Evolutionary conservation across 2,329 filamentous ascomycete species (phyloP), one percentile per base, ranked within the genome.

Genomic region (Teratosphaeria nubilosa): DNA sequence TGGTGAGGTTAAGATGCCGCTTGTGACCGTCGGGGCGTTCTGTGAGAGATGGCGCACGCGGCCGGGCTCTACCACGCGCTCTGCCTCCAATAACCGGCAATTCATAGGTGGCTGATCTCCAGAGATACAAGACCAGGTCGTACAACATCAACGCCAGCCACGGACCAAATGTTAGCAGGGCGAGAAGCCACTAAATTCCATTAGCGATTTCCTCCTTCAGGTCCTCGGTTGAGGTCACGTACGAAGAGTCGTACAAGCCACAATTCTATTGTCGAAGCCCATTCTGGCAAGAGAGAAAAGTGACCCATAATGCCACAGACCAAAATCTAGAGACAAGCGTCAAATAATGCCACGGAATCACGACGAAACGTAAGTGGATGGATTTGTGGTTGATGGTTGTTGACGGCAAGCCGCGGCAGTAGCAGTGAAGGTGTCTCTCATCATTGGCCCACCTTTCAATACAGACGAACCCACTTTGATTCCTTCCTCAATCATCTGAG

Each of bases 231-330:
- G 31, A 14, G 25, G 55, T 31, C 34, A 70, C 82, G 67, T 76
- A 87, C 85, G 69, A 86, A 87, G 51, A 83, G 68, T 10, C 82
- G 78, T 52, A 80, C 80, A 58, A 83, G 74, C 83, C 83, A 87
- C 55, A 77, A 80, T 69, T 88, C 85, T 56, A 86, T 69, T 45
- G 76, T 75, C 50, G 75, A 78, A 56, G 86, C 75, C 58, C 79
- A 75, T 20, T 78, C 74, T 1, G 85, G 85, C 34, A 88, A 78
- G 59, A 88, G 80, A 1, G 85, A 87, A 63, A 84, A 83, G 76
- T 82, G 80, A 51, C 80, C 80, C 85, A 87, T 87, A 48, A 6
- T 48, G 16, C 10, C 41, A n/a, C 16, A 22, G n/a, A 10, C n/a
- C 34, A 16, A 41, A n/a, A 41, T 41, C 34, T 1, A 41, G 32